phyloP scores from a whole-genome alignment of 768 basidiomycete genomes.

The Naganishia vishniacii region DNA sequence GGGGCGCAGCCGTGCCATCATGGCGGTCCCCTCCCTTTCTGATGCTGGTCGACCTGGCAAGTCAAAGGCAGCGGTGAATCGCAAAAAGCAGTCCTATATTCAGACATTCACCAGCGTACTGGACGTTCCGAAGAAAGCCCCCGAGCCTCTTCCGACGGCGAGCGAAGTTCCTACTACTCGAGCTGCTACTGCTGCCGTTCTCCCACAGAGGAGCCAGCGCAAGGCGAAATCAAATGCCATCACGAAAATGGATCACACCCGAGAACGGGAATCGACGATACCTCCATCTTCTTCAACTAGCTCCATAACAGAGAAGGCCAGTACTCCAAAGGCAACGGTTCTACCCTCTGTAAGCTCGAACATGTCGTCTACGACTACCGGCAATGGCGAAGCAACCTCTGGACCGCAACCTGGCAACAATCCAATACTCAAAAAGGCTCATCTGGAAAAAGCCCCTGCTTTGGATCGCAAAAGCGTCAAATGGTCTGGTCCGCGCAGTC shows the following conservation, averaged over 20 bases:
- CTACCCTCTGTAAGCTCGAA: conserved; percentile 9
- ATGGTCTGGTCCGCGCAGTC: conserved; percentile 36
- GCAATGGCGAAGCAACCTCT: not conserved
- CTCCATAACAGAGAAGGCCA: not conserved
- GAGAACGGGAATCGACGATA: conserved; percentile 13
- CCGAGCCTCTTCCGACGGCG: not conserved
- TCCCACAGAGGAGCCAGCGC: conserved; percentile 33
- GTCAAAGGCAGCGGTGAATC: conserved; percentile 13
- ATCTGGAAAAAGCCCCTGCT: conserved; percentile 32
- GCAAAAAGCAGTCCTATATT: conserved; percentile 20
- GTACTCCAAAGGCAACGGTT: not conserved
- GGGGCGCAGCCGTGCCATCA: conserved; percentile 9
- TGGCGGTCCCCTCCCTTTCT: conserved; percentile 7
- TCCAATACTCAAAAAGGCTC: conserved; percentile 33
- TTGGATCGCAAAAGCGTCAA: conserved; percentile 36
- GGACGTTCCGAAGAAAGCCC: conserved; percentile 21
- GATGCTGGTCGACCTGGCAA: conserved; percentile 4
- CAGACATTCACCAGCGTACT: conserved; percentile 24
- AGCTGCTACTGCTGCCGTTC: not conserved
- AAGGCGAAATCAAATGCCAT: conserved; percentile 41
- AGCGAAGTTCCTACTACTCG: not conserved
- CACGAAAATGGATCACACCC: conserved; percentile 34
- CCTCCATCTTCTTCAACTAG: conserved; percentile 16
- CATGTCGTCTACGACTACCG: not conserved
- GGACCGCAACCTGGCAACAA: conserved; percentile 32